Evolutionary conservation across 2,329 filamentous ascomycete species (phyloP).

Genomic region (Cladosporium sp.): DNA sequence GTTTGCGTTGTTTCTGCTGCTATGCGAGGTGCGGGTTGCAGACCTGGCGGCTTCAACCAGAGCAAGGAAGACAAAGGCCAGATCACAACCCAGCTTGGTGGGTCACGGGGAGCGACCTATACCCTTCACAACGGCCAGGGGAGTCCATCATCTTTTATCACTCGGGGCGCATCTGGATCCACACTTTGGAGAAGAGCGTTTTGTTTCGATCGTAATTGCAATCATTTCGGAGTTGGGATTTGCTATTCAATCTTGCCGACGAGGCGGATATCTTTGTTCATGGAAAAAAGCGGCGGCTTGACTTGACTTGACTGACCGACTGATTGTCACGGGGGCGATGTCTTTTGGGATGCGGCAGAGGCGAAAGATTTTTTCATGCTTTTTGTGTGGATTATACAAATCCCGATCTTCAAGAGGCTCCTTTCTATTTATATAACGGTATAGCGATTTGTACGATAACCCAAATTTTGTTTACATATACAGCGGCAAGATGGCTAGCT

Average conservation of each 20-base stretch:
- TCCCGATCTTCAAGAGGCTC: neutral
- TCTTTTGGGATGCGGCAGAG: neutral
- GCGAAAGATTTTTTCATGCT: neutral
- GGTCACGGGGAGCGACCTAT: too few species aligned
- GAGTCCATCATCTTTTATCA: too few species aligned
- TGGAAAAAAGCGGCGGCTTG: neutral
- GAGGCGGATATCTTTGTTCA: neutral
- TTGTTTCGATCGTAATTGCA: neutral
- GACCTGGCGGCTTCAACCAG: neutral
- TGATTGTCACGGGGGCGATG: neutral
- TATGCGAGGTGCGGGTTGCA: neutral
- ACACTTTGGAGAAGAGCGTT: neutral
- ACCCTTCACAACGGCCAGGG: too few species aligned
- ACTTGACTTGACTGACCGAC: neutral
- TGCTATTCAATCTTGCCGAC: neutral
- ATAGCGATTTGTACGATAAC: slow-evolving; percentile 13
- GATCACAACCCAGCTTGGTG: too few species aligned
- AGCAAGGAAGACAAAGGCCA: too few species aligned
- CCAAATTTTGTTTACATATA: neutral
- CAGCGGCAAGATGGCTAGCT: too few species aligned
- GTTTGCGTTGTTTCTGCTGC: neutral
- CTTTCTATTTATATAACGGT: slow-evolving; percentile 8
- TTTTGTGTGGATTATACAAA: neutral
- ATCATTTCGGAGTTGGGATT: neutral
- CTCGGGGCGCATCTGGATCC: too few species aligned